Percentiles rank a stretch among this genome's conserved stretches.
Conservation (phyloP, 2,329 filamentous ascomycete species). For the Raffaelea albimanens region DNA sequence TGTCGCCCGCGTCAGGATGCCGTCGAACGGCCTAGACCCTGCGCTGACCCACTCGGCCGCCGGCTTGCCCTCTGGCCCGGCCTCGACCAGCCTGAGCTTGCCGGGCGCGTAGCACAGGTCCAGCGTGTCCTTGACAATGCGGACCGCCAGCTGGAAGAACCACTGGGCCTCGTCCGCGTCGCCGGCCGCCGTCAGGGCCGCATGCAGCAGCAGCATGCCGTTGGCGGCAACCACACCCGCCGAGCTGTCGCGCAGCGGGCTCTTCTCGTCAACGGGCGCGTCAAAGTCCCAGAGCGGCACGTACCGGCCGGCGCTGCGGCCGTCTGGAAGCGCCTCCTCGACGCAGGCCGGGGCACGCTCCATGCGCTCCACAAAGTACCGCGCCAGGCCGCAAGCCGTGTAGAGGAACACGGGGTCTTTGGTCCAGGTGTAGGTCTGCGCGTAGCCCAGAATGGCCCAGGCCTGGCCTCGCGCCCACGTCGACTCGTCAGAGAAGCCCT, state of each 20-base stretch:
- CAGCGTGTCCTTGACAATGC: constrained; percentile 21
- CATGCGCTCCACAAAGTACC: constrained; percentile 38
- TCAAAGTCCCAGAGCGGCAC: constrained; percentile 33
- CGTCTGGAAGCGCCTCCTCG: constrained; percentile 15
- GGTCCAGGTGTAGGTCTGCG: constrained; percentile 39
- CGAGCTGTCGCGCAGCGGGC: constrained; percentile 25
- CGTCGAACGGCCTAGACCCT: constrained; percentile 15
- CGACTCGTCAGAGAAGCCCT: constrained; percentile 34
- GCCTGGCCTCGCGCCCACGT: constrained; percentile 44
- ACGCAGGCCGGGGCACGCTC: constrained; percentile 22
- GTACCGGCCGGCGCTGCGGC: constrained; percentile 15
- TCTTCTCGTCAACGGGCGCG: constrained; percentile 11
- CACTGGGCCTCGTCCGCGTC: constrained; percentile 9
- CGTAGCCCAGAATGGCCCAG: constrained; percentile 41
- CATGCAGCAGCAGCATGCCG: constrained; percentile 28
- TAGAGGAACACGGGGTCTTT: constrained; percentile 31
- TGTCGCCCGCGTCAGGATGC: constrained; percentile 20
- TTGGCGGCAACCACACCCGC: constrained; percentile 31
- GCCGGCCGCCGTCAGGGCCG: constrained; percentile 18
- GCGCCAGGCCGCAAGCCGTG: constrained; percentile 33
- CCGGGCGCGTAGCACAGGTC: constrained; percentile 18
- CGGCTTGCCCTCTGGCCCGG: no score
- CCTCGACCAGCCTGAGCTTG: constrained; percentile 9
- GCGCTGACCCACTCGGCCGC: neutral
- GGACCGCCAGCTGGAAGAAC: constrained; percentile 19